phyloP scores from a whole-genome alignment of 192 early-diverging fungal species.

The Rhizophagus sp. region DNA sequence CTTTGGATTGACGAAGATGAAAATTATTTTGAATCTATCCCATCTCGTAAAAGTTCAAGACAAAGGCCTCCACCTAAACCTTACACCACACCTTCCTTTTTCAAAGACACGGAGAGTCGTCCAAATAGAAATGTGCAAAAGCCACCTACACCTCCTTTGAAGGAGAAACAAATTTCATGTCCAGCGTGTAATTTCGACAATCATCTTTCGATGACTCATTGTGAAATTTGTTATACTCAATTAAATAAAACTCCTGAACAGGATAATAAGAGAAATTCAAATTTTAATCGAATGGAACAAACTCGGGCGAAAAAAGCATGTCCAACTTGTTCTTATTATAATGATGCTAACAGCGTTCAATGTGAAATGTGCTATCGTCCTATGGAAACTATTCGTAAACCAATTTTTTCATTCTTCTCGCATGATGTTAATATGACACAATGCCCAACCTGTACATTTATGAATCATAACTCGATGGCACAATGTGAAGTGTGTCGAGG shows the following conservation, averaged over 20 bases:
- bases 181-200: neutral
- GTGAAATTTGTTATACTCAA: constrained; percentile 2
- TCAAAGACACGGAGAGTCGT: neutral
- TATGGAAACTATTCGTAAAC: neutral
- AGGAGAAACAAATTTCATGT: neutral
- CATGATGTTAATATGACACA: neutral
- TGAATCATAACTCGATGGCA: neutral
- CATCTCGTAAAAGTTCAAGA: neutral
- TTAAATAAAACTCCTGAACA: neutral
- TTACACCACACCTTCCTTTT: neutral
- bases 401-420: neutral
- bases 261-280: neutral
- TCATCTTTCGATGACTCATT: neutral
- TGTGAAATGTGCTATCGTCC: constrained; percentile 18
- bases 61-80: neutral
- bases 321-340: neutral
- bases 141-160: neutral
- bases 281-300: neutral
- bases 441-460: neutral
- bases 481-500: constrained; percentile 1
- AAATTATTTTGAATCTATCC: neutral
- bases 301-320: neutral
- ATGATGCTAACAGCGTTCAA: neutral
- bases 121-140: neutral
- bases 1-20: neutral